Percentiles rank a stretch among this genome's conserved stretches.
These are phyloP conservation scores for Diddensiella transvaalensis DNA, from an alignment of 805 yeast genomes.

Conservation along the genomic window DNA sequence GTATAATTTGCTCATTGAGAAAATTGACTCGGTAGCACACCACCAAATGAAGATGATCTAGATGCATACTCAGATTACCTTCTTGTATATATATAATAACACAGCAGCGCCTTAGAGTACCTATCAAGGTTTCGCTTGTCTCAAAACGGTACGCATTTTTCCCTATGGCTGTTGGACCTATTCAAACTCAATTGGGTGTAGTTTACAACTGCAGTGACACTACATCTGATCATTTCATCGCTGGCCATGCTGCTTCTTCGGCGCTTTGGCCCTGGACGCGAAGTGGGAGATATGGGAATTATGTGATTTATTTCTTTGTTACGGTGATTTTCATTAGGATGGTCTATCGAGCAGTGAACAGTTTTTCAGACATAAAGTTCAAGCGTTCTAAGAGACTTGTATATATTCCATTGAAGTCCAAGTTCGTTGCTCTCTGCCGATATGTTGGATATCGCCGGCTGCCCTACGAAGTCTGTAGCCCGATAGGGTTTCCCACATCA, in stretches of 20 bases:
- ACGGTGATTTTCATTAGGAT: conserved; percentile 11
- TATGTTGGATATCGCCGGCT: conserved; percentile 17
- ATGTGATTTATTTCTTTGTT: conserved; percentile 15
- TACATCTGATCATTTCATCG: conserved; percentile 5
- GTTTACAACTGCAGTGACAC: conserved; percentile 6
- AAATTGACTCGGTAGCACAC: no score
- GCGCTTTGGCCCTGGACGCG: conserved; percentile 12
- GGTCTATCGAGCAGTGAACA: conserved; percentile 7
- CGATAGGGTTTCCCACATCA: conserved; percentile 13
- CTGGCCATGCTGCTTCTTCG: conserved; percentile 15
- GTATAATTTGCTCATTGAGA: no score
- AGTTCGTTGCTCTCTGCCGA: conserved; percentile 13
- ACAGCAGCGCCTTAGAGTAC: no score
- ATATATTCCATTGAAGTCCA: neutral
- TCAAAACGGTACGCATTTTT: no score
- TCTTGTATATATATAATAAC: no score
- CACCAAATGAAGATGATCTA: no score
- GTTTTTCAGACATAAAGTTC: conserved; percentile 8
- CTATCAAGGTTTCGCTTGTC: no score
- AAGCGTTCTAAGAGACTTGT: neutral
- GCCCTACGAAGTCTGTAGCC: conserved; percentile 4
- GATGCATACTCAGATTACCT: no score
- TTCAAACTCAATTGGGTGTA: conserved; percentile 1
- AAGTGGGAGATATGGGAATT: conserved; percentile 14
- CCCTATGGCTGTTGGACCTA: neutral